phyloP scores from a whole-genome alignment of 1,284 basidiomycete genomes.

The Ceratobasidium sp. region DNA sequence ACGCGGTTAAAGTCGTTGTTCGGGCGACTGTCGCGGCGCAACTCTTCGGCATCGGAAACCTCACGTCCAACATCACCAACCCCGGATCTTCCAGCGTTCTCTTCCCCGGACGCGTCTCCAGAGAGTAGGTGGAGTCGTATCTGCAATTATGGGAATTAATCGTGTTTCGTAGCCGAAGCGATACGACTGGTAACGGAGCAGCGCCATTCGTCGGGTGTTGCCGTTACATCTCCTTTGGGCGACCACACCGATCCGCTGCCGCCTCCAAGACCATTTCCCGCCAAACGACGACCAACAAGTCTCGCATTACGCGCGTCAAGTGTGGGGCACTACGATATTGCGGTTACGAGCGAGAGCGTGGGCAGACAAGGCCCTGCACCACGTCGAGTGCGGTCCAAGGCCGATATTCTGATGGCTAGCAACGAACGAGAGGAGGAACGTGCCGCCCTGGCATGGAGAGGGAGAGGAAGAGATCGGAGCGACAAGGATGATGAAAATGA shows the following conservation, averaged over 20 bases:
- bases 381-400: background rate
- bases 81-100: background rate
- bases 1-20: slow-evolving; percentile 26
- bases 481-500: background rate
- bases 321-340: slow-evolving; percentile 10
- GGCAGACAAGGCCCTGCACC: background rate
- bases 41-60: slow-evolving; percentile 27
- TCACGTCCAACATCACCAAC: slow-evolving; percentile 5
- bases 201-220: slow-evolving; percentile 11
- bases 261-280: background rate
- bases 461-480: background rate
- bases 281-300: slow-evolving; percentile 15
- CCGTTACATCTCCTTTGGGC: background rate
- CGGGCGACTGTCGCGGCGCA: slow-evolving; percentile 19
- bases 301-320: slow-evolving; percentile 22
- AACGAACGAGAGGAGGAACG: slow-evolving; percentile 24
- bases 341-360: slow-evolving; percentile 5
- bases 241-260: background rate
- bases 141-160: background rate
- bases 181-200: background rate
- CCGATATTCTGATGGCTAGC: slow-evolving; percentile 19
- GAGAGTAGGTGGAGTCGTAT: background rate
- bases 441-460: background rate
- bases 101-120: background rate
- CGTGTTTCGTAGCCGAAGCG: background rate